Conservation (phyloP, 2,329 filamentous ascomycete genomes). For the Diaporthe amygdali region DNA sequence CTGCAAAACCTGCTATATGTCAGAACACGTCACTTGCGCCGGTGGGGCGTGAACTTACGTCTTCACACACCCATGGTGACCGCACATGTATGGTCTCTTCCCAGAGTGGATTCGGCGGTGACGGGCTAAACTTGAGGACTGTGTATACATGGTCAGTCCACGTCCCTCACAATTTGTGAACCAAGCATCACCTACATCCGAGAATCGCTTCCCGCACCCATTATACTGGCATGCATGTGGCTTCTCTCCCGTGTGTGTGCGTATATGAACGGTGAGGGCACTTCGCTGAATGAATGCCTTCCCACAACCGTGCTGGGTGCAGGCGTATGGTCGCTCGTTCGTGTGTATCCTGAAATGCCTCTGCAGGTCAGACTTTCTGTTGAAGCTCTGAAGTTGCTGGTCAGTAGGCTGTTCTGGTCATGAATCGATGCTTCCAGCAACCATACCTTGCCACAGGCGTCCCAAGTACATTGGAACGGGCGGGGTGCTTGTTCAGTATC, state of each 20-base stretch:
- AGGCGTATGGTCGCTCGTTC: slow-evolving; percentile 71
- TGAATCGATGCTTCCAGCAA: slow-evolving; percentile 19
- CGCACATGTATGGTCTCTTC: slow-evolving; percentile 69
- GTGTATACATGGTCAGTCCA: not conserved
- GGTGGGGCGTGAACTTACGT: slow-evolving; percentile 46
- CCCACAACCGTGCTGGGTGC: slow-evolving; percentile 63
- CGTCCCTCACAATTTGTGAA: not conserved
- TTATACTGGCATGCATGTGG: slow-evolving; percentile 71
- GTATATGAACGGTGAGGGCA: slow-evolving; percentile 72
- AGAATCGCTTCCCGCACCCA: slow-evolving; percentile 72
- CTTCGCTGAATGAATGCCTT: slow-evolving; percentile 77
- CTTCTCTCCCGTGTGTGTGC: slow-evolving; percentile 75
- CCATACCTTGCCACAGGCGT: slow-evolving; percentile 65
- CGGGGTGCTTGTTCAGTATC: slow-evolving; percentile 67
- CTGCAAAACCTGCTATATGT: slow-evolving; percentile 65
- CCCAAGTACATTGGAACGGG: slow-evolving; percentile 69
- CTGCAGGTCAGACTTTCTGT: slow-evolving; percentile 73
- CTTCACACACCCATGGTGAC: slow-evolving; percentile 66
- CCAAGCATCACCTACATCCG: slow-evolving; percentile 59
- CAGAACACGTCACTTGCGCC: slow-evolving; percentile 12
- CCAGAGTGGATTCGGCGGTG: slow-evolving; percentile 71
- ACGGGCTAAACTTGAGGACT: slow-evolving; percentile 70
- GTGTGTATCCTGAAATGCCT: slow-evolving; percentile 76
- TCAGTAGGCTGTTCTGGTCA: not conserved
- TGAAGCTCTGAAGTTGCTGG: slow-evolving; percentile 64